Percentiles rank a stretch among this genome's conserved stretches.
Conservation (phyloP, 2,329 filamentous ascomycete species). For the Stagonosporopsis rhizophila region DNA sequence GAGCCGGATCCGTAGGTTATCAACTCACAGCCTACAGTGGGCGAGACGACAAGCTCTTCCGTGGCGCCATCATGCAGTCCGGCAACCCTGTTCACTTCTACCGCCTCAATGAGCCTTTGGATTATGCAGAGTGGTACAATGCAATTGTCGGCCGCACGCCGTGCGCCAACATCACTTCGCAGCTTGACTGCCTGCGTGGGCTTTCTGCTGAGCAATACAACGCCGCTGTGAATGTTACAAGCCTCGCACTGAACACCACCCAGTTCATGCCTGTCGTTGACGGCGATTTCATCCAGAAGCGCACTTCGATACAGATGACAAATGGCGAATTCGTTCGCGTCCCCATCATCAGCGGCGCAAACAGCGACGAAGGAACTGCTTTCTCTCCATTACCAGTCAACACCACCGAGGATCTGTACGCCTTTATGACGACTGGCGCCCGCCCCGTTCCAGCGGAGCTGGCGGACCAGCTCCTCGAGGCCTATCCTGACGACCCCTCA, state of each 20-base stretch:
- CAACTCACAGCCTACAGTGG: slow-evolving; percentile 57
- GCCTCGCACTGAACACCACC: slow-evolving; percentile 32
- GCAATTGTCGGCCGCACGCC: slow-evolving; percentile 28
- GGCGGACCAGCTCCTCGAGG: slow-evolving; percentile 33
- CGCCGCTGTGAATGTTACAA: slow-evolving; percentile 57
- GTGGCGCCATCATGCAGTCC: slow-evolving; percentile 56
- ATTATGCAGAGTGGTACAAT: slow-evolving; percentile 30
- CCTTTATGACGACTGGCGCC: slow-evolving; percentile 43
- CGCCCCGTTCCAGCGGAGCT: slow-evolving; percentile 34
- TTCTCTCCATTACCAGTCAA: slow-evolving; percentile 64
- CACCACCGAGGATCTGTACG: slow-evolving; percentile 61
- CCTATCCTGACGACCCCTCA: slow-evolving; percentile 40
- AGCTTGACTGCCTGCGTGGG: slow-evolving; percentile 60
- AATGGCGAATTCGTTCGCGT: slow-evolving; percentile 68
- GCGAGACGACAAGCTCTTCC: slow-evolving; percentile 57
- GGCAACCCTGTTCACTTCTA: slow-evolving; percentile 49
- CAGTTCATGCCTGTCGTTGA: slow-evolving; percentile 58
- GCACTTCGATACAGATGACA: slow-evolving; percentile 61
- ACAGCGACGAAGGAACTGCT: slow-evolving; percentile 69
- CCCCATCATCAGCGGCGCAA: slow-evolving; percentile 68
- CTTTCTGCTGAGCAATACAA: slow-evolving; percentile 67
- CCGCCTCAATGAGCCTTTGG: slow-evolving; percentile 24
- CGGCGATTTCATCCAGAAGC: slow-evolving; percentile 62
- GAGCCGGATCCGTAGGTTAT: slow-evolving; percentile 54
- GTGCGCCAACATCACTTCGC: slow-evolving; percentile 35